A percentile compares a stretch with the other conserved stretches of the same genome.
phyloP scores from a whole-genome alignment of 306 rosid species.

The apple (Malus domestica) region DNA sequence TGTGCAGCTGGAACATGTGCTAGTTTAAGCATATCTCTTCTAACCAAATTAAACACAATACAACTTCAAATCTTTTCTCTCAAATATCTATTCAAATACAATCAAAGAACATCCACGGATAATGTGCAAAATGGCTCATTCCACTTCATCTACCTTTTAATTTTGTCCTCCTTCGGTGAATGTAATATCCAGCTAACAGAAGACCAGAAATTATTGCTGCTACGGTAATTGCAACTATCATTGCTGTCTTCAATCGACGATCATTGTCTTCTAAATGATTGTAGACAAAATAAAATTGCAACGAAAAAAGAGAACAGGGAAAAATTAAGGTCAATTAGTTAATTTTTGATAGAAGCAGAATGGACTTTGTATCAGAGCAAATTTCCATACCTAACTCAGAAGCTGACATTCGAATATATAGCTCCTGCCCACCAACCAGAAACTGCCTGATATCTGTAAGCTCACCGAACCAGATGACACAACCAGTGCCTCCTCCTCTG shows the following conservation, averaged over 20 bases:
- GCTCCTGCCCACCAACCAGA: conserved; percentile 17
- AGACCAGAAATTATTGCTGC: conserved; percentile 7
- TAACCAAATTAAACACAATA: not conserved
- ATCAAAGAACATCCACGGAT: not conserved
- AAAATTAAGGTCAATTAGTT: not conserved
- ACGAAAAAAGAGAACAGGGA: no score
- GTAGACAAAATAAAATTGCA: not conserved
- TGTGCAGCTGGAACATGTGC: not conserved
- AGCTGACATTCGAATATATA: conserved; percentile 29
- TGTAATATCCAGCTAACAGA: conserved; percentile 2
- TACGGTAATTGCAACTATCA: not conserved
- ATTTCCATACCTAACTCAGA: conserved; percentile 22
- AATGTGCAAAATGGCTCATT: not conserved
- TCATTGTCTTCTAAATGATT: not conserved
- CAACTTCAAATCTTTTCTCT: not conserved
- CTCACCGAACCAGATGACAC: conserved; percentile 46
- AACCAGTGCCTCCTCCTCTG: conserved; percentile 48
- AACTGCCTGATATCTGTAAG: conserved; percentile 30
- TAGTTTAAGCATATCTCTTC: not conserved
- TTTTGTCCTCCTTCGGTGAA: conserved; percentile 11
- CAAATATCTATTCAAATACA: not conserved
- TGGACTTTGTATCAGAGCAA: not conserved
- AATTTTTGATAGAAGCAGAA: no score
- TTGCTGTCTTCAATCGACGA: not conserved
- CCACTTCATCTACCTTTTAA: not conserved